Conservation (phyloP, 176 grass and related monocot species). For the Carex scoparia region DNA sequence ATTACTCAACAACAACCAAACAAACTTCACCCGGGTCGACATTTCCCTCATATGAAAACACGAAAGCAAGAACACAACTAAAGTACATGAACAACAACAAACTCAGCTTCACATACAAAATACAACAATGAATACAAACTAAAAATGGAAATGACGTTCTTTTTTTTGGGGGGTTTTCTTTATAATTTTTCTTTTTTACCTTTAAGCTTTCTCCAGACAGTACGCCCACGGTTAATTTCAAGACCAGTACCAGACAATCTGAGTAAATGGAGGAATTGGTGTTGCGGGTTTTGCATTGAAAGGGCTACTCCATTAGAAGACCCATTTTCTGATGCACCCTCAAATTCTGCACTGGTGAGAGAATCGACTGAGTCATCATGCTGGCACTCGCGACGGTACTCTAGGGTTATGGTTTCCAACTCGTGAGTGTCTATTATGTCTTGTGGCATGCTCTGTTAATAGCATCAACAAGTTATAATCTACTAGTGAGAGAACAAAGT, state of each 20-base stretch:
- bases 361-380: conserved; percentile 85
- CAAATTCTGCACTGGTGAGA: conserved; percentile 66
- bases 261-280: conserved; percentile 73
- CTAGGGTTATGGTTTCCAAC: conserved; percentile 94
- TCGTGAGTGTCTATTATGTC: conserved; percentile 95
- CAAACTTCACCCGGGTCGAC: background rate
- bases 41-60: conserved; percentile 12
- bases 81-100: conserved; percentile 25
- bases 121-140: conserved; percentile 7
- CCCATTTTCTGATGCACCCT: conserved; percentile 45
- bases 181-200: conserved; percentile 9
- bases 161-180: background rate
- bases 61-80: background rate
- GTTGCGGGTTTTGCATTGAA: conserved; percentile 22
- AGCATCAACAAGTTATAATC: conserved; percentile 7
- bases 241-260: conserved; percentile 55
- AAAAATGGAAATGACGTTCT: background rate
- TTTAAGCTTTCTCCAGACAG: conserved; percentile 74
- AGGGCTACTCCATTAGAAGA: conserved; percentile 46
- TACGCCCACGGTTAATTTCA: conserved; percentile 89
- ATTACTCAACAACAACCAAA: background rate
- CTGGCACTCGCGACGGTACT: conserved; percentile 93
- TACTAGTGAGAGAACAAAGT: background rate
- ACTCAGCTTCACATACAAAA: background rate
- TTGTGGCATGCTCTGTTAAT: conserved; percentile 90